Percentiles rank a stretch among this genome's conserved stretches.
phyloP scores from a whole-genome alignment of 164 flowering plant genomes.

The Macadamia integrifolia region DNA sequence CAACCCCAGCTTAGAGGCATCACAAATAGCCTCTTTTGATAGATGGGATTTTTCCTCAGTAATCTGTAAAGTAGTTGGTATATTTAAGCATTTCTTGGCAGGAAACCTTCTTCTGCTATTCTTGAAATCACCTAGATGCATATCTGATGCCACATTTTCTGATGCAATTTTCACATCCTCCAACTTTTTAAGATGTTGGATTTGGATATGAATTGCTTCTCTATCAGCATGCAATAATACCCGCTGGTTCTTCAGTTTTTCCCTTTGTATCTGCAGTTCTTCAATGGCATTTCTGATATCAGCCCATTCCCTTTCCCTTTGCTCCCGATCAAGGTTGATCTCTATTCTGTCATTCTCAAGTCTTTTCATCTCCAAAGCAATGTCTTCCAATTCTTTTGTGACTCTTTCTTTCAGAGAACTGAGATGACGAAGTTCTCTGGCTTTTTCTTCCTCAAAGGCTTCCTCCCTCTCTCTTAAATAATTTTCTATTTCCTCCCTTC shows the following conservation, averaged over 20 bases:
- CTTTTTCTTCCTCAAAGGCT: constrained; percentile 66
- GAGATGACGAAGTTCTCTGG: constrained; percentile 50
- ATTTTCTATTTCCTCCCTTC: constrained; percentile 78
- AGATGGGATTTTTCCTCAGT: constrained; percentile 13
- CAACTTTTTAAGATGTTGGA: constrained; percentile 50
- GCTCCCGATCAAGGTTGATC: constrained; percentile 63
- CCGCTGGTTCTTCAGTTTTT: constrained; percentile 74
- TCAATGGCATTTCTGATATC: constrained; percentile 63
- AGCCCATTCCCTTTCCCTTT: constrained; percentile 71
- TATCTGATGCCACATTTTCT: constrained; percentile 39
- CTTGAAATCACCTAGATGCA: constrained; percentile 23
- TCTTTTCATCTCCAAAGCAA: constrained; percentile 55
- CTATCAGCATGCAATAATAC: constrained; percentile 73
- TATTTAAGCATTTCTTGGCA: constrained; percentile 23
- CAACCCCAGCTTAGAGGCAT: constrained; percentile 15
- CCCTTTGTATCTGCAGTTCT: constrained; percentile 75
- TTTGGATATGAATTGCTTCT: constrained; percentile 50
- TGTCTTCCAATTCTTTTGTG: constrained; percentile 58
- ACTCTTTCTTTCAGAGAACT: constrained; percentile 50
- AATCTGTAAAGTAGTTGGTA: constrained; percentile 10
- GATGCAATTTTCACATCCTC: constrained; percentile 47
- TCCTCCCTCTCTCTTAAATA: constrained; percentile 56
- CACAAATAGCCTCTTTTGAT: constrained; percentile 10
- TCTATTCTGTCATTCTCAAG: constrained; percentile 70
- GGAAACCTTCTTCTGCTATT: constrained; percentile 18